A percentile compares a stretch with the other conserved stretches of the same genome.
phyloP scores from a whole-genome alignment of 371 early-diverging fungal species.

The Lichtheimia ramosa region DNA sequence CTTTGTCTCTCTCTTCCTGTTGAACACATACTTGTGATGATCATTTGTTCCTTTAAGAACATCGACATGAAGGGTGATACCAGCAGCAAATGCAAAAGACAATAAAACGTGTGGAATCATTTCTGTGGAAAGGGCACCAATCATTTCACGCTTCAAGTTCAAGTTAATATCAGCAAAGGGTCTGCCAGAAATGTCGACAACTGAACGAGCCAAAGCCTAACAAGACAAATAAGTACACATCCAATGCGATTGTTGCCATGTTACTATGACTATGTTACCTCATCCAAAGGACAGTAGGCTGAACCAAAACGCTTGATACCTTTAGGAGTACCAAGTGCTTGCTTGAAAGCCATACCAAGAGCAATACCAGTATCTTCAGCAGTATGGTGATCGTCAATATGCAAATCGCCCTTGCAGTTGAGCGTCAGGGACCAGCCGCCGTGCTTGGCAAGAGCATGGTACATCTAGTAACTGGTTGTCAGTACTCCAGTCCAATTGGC shows the following conservation, averaged over 20 bases:
- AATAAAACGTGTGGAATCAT: conserved; percentile 96
- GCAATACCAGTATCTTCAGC: conserved; percentile 95
- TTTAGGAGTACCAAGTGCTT: conserved; percentile 86
- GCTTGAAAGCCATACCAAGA: conserved; percentile 89
- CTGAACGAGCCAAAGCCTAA: conserved; percentile 88
- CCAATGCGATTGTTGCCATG: neutral
- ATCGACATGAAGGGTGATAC: conserved; percentile 95
- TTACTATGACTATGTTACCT: conserved; percentile 48
- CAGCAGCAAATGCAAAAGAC: conserved; percentile 89
- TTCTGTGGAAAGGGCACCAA: conserved; percentile 88
- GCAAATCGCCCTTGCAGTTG: conserved; percentile 86
- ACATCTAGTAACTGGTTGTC: conserved; percentile 66
- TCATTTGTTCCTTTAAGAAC: conserved; percentile 90
- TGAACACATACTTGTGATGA: conserved; percentile 77
- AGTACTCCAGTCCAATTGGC: neutral
- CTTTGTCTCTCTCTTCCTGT: neutral
- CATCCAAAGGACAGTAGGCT: conserved; percentile 95
- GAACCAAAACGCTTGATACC: conserved; percentile 95
- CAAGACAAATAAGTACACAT: conserved; percentile 3
- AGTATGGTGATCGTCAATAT: conserved; percentile 97
- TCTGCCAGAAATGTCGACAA: conserved; percentile 97
- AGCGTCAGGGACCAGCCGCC: conserved; percentile 83
- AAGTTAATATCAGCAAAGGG: conserved; percentile 82
- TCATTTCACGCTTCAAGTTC: conserved; percentile 85
- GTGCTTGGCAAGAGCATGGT: conserved; percentile 95